Evolutionary conservation across 768 basidiomycete genomes (phyloP), one percentile per base, ranked within the genome.

Genomic region (Russula sp.): DNA sequence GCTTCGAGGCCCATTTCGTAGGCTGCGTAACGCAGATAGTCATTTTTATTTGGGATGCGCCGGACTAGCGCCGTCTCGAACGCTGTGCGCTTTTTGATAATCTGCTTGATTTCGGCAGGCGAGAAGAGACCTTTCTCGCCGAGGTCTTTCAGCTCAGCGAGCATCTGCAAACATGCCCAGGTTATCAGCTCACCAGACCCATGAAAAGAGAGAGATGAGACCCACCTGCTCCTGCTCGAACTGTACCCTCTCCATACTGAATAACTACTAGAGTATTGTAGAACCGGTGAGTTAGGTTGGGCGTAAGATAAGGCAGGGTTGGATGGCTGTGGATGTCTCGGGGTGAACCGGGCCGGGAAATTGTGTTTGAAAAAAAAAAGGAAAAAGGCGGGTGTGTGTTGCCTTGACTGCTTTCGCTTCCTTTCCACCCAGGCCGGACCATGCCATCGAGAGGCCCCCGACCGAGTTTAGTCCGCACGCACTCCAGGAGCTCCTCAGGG

Each of bases 121-220:
- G 89, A 88, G 74, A 98, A 96, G 46, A 97, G 76, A 68, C 83
- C 84, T 76, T 90, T 93, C 70, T 93, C 84, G 64, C 89, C 85
- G 13, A 96, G 80, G 76, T 95, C 93, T 76, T 92, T 94, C 73
- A 96, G 88, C 86, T 97, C 94, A 53, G 87, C 84, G 84, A 96
- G 90, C 86, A 94, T 95, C 84, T 90, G 6, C 26, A 16, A 51
- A 14, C 34, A 60, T 44, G 20, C 46, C 20, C 50, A 13, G 18
- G 16, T 42, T 60, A 40, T 40, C 38, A 6, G 16, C 16, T 40
- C 26, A 58, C 1, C n/a, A 1, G 60, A 18, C 14, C 24, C 44
- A 46, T 32, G 2, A n/a, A 44, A 18, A 42, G n/a, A n/a, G n/a
- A n/a, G n/a, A 46, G 8, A 1, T 2, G 7, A n/a, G 10, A 59